phyloP scores from a whole-genome alignment of 2,329 filamentous ascomycete genomes.

The Xylariomycetidae sp. region DNA sequence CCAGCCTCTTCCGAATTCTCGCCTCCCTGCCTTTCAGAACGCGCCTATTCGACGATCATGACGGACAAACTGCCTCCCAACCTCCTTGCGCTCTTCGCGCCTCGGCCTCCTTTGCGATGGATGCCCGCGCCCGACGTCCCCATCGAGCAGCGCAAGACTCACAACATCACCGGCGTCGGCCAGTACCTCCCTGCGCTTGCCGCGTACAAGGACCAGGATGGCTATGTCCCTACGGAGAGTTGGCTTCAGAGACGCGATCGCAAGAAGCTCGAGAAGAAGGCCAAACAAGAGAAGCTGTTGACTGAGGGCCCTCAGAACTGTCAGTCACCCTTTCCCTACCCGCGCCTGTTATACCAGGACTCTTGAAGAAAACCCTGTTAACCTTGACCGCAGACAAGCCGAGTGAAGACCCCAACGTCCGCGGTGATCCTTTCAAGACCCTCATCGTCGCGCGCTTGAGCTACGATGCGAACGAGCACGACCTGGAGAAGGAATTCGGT shows the following conservation, averaged over 20 bases:
- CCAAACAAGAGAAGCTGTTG: constrained; percentile 55
- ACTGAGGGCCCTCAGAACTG: constrained; percentile 60
- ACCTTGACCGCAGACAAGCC: constrained; percentile 60
- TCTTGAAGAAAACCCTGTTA: not conserved
- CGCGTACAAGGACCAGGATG: constrained; percentile 71
- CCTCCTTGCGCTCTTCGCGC: constrained; percentile 88
- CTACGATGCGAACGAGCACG: constrained; percentile 82
- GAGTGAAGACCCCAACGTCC: constrained; percentile 75
- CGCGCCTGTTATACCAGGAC: not conserved
- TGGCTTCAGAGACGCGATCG: constrained; percentile 86
- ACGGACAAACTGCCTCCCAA: constrained; percentile 95
- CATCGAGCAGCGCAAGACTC: constrained; percentile 74
- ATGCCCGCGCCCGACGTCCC: constrained; percentile 77
- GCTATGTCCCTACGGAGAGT: constrained; percentile 79
- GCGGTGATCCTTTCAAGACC: constrained; percentile 92
- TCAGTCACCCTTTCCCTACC: constrained; percentile 29
- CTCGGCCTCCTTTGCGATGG: constrained; percentile 86
- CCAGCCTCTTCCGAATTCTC: not conserved
- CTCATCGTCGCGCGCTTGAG: constrained; percentile 85
- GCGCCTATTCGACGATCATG: constrained; percentile 48
- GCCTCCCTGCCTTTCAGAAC: not conserved
- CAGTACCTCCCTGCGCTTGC: constrained; percentile 67
- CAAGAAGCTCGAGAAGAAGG: constrained; percentile 73
- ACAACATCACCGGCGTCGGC: constrained; percentile 65
- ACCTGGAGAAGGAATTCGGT: constrained; percentile 88